Conservation (phyloP, 352 stramenopile genomes). For the Phytophthora pluvialis region DNA sequence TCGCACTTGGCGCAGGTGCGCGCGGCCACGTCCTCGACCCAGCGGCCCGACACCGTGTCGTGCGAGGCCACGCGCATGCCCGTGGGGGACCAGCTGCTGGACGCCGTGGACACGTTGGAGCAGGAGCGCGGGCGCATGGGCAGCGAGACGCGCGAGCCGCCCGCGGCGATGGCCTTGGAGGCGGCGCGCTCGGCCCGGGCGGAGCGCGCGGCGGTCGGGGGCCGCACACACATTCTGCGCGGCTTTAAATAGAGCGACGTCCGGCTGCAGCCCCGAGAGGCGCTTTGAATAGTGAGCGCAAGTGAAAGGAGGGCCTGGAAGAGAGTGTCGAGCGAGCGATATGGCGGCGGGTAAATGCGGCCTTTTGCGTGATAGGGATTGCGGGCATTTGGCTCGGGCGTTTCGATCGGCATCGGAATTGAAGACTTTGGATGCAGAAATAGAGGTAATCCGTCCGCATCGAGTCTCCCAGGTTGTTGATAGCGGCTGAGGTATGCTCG, state of each 20-base stretch:
- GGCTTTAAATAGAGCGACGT: conserved; percentile 24
- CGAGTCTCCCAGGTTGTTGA: background rate
- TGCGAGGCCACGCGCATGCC: conserved; percentile 40
- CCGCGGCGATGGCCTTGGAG: conserved; percentile 26
- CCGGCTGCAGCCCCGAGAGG: conserved; percentile 2
- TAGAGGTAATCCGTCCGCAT: background rate
- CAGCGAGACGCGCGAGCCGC: conserved; percentile 15
- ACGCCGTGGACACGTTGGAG: conserved; percentile 74
- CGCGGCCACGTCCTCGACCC: conserved; percentile 65
- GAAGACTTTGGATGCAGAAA: conserved; percentile 2
- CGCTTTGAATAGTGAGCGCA: conserved; percentile 37
- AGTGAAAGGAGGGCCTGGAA: conserved; percentile 16
- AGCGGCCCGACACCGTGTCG: conserved; percentile 74
- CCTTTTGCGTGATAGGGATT: background rate
- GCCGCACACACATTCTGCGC: conserved; percentile 53
- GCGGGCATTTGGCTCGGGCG: conserved; percentile 8
- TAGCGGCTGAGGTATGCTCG: background rate
- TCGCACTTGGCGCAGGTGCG: conserved; percentile 73
- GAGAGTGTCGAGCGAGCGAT: conserved; percentile 9
- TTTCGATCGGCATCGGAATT: background rate
- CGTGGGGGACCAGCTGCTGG: conserved; percentile 70
- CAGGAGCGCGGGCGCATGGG: conserved; percentile 49
- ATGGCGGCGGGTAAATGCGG: background rate
- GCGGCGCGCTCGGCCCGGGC: conserved; percentile 31
- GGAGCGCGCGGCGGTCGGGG: conserved; percentile 37